Conservation (phyloP, 371 early-diverging fungal species). For the Lichtheimia ornata region DNA sequence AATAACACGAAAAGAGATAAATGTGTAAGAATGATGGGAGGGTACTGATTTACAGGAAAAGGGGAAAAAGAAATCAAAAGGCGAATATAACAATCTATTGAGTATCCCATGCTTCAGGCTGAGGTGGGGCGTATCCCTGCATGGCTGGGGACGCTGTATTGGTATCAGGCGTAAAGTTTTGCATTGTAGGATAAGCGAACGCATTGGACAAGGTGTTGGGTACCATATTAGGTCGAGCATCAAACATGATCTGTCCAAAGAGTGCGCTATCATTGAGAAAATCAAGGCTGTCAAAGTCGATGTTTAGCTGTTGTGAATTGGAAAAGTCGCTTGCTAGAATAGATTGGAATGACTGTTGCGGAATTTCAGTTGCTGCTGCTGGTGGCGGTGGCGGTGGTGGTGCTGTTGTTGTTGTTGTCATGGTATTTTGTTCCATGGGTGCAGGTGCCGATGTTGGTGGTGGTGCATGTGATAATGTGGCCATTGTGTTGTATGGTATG, state of each 20-base stretch:
- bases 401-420: no score
- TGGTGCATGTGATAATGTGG: not conserved
- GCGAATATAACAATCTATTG: not conserved
- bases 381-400: no score
- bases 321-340: constrained; percentile 7
- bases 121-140: no score
- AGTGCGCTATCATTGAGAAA: constrained; percentile 40
- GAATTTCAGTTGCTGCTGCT: not conserved
- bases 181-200: constrained; percentile 9
- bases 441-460: constrained; percentile 1
- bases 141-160: not conserved
- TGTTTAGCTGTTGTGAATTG: constrained; percentile 5
- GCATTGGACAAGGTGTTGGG: constrained; percentile 5
- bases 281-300: constrained; percentile 43
- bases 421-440: not conserved
- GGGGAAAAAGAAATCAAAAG: not conserved
- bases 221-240: constrained; percentile 17
- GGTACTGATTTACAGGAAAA: not conserved
- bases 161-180: constrained; percentile 5
- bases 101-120: constrained; percentile 1
- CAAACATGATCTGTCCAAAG: constrained; percentile 53
- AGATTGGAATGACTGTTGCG: constrained; percentile 1
- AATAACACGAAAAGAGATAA: no score
- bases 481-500: not conserved
- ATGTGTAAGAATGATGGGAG: no score